These are phyloP conservation scores for Termitomyces sp. DNA, from an alignment of 768 basidiomycete genomes.

Conservation along the genomic window DNA sequence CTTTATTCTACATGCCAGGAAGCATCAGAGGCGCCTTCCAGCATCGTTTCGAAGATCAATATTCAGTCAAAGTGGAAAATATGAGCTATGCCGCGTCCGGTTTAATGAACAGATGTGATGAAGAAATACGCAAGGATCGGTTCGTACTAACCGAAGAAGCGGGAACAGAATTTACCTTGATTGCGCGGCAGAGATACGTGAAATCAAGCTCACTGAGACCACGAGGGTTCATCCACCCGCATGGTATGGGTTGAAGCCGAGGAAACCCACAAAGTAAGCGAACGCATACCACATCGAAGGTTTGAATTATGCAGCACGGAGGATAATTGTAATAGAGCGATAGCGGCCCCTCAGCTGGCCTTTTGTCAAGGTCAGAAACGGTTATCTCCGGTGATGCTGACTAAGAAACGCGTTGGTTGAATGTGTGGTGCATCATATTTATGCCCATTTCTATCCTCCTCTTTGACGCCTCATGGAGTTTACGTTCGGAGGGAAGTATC, in stretches of 20 bases:
- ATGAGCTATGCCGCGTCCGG: background rate
- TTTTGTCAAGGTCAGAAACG: background rate
- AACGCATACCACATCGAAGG: background rate
- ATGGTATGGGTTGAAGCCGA: background rate
- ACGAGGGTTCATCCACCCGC: background rate
- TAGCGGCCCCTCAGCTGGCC: too few relatives aligned
- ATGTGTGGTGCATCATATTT: background rate
- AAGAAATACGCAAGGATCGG: background rate
- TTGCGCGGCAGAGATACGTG: background rate
- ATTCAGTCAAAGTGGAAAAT: background rate
- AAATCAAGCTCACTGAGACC: slow-evolving; percentile 7
- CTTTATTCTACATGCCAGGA: slow-evolving; percentile 1
- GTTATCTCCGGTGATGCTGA: slow-evolving; percentile 12
- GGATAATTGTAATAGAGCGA: background rate
- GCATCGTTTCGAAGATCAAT: slow-evolving; percentile 3
- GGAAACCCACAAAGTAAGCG: background rate
- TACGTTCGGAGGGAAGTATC: slow-evolving; percentile 71
- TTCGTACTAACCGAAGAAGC: background rate
- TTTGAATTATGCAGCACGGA: background rate
- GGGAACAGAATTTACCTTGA: slow-evolving; percentile 11
- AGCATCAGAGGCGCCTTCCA: slow-evolving; percentile 8
- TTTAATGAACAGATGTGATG: background rate
- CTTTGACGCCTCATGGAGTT: slow-evolving; percentile 22
- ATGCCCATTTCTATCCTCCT: background rate
- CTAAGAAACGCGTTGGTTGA: slow-evolving; percentile 19